Base-by-base conservation (phyloP, 768 basidiomycete genomes). In the Gelatoporia subvermispora region DNA sequence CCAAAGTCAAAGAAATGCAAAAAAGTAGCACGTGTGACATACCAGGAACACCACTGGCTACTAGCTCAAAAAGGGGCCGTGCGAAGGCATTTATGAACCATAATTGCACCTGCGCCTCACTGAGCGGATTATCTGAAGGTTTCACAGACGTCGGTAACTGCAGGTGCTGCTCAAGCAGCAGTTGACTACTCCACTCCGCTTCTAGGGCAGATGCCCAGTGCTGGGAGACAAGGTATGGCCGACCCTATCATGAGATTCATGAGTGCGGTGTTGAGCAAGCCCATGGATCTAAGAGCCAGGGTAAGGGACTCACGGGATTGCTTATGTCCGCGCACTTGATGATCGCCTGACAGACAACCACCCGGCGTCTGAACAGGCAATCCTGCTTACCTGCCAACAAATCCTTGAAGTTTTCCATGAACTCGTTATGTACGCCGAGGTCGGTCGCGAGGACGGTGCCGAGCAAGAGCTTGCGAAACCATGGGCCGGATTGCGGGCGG, bases 321-420 rank as follows among this genome's bases (percentile, higher is more conserved):
- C 91, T 93, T 60, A 99, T 98, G 69, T 99, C 96, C 16, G 95
- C 93, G 60, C 94, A 96, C 68, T 99, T 98, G 65, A 99, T 83
- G 44, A 99, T 70, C 3, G 88, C 88, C 60, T 97, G 93, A 62
- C 91, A 95, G 20, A 93, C 66, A 45, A 95, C 67, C 21, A 88
- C 72, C 56, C 86, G 76, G 46, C 82, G 77, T 55, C 68, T 61
- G 44, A 69, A 60, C 48, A 58, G 58, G 9, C 74, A 60, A 16
- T 58, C 62, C 18, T 66, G 66, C 11, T 63, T 55, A 18, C 74
- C 77, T 3, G 65, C 60, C 35, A 85, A 65, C 21, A 84, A 60
- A 7, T 62, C 61, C 53, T 72, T 65, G 53, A 95, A 82, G 36
- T 80, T 72, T 35, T 71, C 63, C 77, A 97, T 93, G 69, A 93